A percentile compares a stretch with the other conserved stretches of the same genome.
phyloP scores from a whole-genome alignment of 2,329 filamentous ascomycete genomes.

The Pseudogymnoascus sp. region DNA sequence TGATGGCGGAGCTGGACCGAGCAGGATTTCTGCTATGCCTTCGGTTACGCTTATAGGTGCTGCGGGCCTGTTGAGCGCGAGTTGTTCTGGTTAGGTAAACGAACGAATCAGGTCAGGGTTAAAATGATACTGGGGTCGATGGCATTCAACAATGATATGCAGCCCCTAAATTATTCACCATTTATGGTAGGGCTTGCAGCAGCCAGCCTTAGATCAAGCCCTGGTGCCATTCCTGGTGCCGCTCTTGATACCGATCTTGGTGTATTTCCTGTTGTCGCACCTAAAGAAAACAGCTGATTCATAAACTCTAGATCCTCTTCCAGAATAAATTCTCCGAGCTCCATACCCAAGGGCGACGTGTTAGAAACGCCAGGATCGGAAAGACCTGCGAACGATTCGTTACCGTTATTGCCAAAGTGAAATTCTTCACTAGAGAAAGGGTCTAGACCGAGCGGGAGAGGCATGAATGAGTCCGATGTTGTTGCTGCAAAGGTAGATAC shows the following conservation, averaged over 20 bases:
- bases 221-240: neutral
- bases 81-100: neutral
- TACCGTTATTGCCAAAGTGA: neutral
- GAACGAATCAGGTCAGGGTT: neutral
- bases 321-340: slow-evolving; percentile 32
- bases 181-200: neutral
- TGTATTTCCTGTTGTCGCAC: neutral
- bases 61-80: too few relatives aligned
- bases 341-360: slow-evolving; percentile 26
- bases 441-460: neutral
- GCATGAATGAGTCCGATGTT: neutral
- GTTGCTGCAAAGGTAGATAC: neutral
- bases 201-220: neutral
- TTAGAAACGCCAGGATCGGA: neutral
- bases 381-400: neutral
- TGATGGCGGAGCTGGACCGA: too few relatives aligned
- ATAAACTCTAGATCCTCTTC: slow-evolving; percentile 28
- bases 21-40: too few relatives aligned
- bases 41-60: too few relatives aligned
- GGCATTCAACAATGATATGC: neutral
- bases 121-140: neutral
- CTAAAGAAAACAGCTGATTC: slow-evolving; percentile 10
- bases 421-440: neutral
- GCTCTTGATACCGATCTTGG: neutral
- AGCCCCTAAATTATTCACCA: neutral